Percentiles rank a stretch among this genome's conserved stretches.
phyloP scores from a whole-genome alignment of 2,329 filamentous ascomycete genomes.

The Aureobasidium musti region DNA sequence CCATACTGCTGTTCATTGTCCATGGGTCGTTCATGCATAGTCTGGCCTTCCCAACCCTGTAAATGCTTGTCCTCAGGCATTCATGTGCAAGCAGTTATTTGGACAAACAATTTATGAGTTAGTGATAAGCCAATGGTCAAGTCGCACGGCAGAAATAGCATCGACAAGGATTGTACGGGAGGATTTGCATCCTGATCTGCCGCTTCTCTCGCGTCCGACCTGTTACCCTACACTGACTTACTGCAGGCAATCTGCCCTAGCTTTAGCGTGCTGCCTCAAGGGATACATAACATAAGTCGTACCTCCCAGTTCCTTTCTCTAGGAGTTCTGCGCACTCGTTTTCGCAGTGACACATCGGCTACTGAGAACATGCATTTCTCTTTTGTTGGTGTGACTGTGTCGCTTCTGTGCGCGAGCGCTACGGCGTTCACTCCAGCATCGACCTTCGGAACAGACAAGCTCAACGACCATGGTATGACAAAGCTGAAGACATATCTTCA shows the following conservation, averaged over 20 bases:
- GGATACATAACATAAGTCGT: neutral
- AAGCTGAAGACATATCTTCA: slow-evolving; percentile 35
- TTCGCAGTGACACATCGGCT: neutral
- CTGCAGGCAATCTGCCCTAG: neutral
- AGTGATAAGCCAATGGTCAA: too few species aligned
- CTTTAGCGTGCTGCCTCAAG: too few species aligned
- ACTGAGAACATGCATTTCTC: neutral
- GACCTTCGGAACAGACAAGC: slow-evolving; percentile 36
- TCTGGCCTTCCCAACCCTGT: too few species aligned
- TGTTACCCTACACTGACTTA: neutral
- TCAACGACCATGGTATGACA: slow-evolving; percentile 34
- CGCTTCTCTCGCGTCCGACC: neutral
- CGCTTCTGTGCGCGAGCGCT: slow-evolving; percentile 10
- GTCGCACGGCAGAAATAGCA: neutral
- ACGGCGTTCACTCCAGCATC: slow-evolving; percentile 35
- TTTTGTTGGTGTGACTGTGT: neutral
- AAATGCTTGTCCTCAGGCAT: too few species aligned
- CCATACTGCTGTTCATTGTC: neutral
- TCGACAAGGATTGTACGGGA: neutral
- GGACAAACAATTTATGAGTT: too few species aligned
- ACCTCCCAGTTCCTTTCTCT: too few species aligned
- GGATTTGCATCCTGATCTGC: neutral
- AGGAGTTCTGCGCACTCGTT: too few species aligned
- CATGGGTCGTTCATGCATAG: neutral
- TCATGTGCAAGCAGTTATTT: too few species aligned